Percentiles rank a stretch among this genome's conserved stretches.
Conservation (phyloP, 805 yeast genomes). For the Starmerella asiatica region DNA sequence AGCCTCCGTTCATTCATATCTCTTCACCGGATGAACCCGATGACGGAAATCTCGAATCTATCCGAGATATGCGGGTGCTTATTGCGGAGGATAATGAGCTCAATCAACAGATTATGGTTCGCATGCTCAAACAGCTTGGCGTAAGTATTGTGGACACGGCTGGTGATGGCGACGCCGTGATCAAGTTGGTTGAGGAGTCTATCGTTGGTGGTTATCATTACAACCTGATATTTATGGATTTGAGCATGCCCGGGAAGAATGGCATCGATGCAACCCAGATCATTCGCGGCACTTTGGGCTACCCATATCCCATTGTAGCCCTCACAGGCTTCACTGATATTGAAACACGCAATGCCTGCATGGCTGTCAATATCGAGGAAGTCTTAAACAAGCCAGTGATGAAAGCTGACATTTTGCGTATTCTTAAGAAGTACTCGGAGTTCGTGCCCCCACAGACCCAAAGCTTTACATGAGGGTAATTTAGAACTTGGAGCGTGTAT, state of each 20-base stretch:
- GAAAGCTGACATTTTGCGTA: conserved; percentile 19
- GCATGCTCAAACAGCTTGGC: conserved; percentile 78
- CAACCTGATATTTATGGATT: conserved; percentile 25
- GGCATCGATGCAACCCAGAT: conserved; percentile 28
- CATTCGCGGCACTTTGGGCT: conserved; percentile 54
- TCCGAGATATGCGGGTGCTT: conserved; percentile 33
- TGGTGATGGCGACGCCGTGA: conserved; percentile 79
- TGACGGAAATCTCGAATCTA: background rate
- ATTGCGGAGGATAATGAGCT: conserved; percentile 86
- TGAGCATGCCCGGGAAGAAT: conserved; percentile 24
- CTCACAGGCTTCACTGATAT: conserved; percentile 89
- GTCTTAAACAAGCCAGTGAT: conserved; percentile 78
- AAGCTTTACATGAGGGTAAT: background rate
- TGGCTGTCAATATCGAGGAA: conserved; percentile 75
- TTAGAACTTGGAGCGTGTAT: too few species aligned
- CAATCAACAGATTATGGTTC: conserved; percentile 77
- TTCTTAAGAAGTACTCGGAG: conserved; percentile 5
- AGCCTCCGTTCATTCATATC: background rate
- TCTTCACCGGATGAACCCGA: conserved; percentile 2
- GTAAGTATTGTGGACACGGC: conserved; percentile 58
- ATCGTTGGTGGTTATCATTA: conserved; percentile 29
- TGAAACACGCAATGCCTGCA: conserved; percentile 66
- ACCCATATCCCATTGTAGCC: conserved; percentile 70
- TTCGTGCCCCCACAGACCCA: background rate
- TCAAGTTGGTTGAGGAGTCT: conserved; percentile 46